Evolutionary conservation across 495 filamentous ascomycete genomes (phyloP).

Genomic region (Talaromyces thailandensis): DNA sequence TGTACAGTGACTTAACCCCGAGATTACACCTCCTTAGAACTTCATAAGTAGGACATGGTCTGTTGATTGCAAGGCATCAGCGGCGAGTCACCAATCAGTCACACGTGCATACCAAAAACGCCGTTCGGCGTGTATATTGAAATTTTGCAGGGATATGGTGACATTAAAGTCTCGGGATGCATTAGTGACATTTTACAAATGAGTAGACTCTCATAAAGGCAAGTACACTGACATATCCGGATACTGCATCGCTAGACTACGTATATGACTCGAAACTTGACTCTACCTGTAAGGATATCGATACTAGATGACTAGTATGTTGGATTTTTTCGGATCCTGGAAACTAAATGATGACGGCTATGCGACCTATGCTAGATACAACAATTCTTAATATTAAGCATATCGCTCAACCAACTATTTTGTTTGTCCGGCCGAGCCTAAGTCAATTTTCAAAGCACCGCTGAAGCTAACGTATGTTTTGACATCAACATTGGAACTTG

Average conservation of each 20-base stretch:
- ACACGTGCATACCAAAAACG: background rate
- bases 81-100: background rate
- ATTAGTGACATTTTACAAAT: background rate
- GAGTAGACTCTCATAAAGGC: background rate
- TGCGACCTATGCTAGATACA: background rate
- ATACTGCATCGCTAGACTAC: background rate
- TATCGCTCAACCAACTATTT: background rate
- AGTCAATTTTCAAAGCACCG: background rate
- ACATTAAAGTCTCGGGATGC: background rate
- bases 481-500: background rate
- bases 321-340: background rate
- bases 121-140: background rate
- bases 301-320: background rate
- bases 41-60: background rate
- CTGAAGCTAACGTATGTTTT: background rate
- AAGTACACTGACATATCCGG: background rate
- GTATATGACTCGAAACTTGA: background rate
- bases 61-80: background rate
- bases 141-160: background rate
- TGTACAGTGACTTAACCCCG: background rate
- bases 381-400: background rate
- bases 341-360: background rate
- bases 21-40: background rate
- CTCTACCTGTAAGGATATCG: background rate
- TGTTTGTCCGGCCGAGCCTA: background rate